phyloP scores from a whole-genome alignment of 352 stramenopile species.

The Plasmopara halstedii region DNA sequence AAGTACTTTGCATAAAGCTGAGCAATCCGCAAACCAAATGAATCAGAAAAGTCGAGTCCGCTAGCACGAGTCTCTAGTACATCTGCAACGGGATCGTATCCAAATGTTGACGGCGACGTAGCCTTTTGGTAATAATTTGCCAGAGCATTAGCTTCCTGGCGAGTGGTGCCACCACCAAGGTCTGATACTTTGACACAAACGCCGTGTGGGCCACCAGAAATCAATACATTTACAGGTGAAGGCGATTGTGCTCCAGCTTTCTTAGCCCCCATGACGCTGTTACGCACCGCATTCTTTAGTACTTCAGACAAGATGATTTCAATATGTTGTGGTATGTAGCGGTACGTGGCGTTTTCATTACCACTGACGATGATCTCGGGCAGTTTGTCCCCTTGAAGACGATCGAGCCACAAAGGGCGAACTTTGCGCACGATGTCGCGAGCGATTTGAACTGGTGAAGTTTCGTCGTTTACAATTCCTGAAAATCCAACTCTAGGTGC shows the following conservation, averaged over 20 bases:
- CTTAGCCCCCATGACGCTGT: conserved; percentile 42
- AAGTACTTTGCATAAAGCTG: conserved; percentile 97
- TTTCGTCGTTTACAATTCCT: conserved; percentile 57
- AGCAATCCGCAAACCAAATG: conserved; percentile 88
- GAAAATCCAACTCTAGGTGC: conserved; percentile 44
- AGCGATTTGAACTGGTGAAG: conserved; percentile 61
- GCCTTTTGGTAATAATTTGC: conserved; percentile 53
- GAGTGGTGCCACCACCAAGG: conserved; percentile 64
- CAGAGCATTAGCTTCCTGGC: conserved; percentile 56
- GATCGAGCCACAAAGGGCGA: conserved; percentile 44
- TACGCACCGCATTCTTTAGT: conserved; percentile 75
- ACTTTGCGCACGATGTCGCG: conserved; percentile 49
- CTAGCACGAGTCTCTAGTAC: conserved; percentile 59
- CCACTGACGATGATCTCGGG: conserved; percentile 53
- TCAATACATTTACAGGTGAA: conserved; percentile 49
- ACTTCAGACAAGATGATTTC: conserved; percentile 76
- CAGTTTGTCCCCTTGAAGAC: conserved; percentile 34
- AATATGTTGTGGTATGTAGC: conserved; percentile 78
- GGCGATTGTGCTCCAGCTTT: conserved; percentile 17
- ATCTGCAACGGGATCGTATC: conserved; percentile 67
- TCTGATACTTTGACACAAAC: conserved; percentile 83
- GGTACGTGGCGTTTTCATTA: conserved; percentile 49
- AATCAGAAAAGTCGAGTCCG: conserved; percentile 61
- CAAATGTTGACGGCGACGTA: conserved; percentile 6
- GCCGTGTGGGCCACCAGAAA: conserved; percentile 55